Percentiles rank a stretch among this genome's conserved stretches.
Conservation (phyloP, 768 basidiomycete genomes). For the Agrocybe praecox region DNA sequence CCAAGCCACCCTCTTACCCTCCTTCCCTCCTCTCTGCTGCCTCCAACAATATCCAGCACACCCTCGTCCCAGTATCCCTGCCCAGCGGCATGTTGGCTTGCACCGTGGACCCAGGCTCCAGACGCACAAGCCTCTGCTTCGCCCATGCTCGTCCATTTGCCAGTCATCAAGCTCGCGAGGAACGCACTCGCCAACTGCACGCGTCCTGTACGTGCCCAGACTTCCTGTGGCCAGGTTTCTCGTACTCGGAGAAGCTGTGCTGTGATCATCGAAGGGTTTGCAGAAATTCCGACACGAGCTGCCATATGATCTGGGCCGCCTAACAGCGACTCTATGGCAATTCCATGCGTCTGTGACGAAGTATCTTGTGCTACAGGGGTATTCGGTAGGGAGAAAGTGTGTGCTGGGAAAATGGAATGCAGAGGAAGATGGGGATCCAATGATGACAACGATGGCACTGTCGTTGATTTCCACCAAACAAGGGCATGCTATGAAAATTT, state of each 20-base stretch:
- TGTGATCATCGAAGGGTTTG: conserved; percentile 68
- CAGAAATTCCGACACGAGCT: conserved; percentile 72
- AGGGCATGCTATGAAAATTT: conserved; percentile 55
- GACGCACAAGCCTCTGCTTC: conserved; percentile 80
- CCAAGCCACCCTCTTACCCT: conserved; percentile 79
- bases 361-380: conserved; percentile 80
- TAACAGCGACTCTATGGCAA: conserved; percentile 72
- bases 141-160: conserved; percentile 71
- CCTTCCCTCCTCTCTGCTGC: conserved; percentile 72
- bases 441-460: conserved; percentile 70
- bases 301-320: conserved; percentile 82
- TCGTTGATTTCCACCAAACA: conserved; percentile 87
- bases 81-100: conserved; percentile 22
- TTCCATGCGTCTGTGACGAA: conserved; percentile 77
- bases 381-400: conserved; percentile 71
- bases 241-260: conserved; percentile 79
- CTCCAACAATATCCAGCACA: conserved; percentile 77
- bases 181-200: conserved; percentile 81
- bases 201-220: conserved; percentile 78
- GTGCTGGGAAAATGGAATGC: conserved; percentile 67
- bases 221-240: conserved; percentile 77
- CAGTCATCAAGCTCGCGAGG: conserved; percentile 68
- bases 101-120: conserved; percentile 76
- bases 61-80: conserved; percentile 78
- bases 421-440: conserved; percentile 73